Evolutionary conservation across 2,329 filamentous ascomycete species (phyloP), one percentile per base, ranked within the genome.

Genomic region (Metarhizium humberi): DNA sequence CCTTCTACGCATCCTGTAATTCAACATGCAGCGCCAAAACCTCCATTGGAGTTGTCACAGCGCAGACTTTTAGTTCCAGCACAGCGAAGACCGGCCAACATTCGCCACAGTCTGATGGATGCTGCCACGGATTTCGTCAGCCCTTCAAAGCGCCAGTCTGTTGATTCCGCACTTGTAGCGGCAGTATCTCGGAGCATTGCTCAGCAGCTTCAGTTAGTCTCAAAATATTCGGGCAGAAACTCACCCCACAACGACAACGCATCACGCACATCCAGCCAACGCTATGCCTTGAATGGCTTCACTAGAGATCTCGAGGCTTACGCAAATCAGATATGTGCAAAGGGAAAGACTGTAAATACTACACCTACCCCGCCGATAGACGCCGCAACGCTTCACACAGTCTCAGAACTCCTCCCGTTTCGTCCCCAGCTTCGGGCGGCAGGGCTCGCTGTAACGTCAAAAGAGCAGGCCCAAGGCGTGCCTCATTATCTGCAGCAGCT

Each of bases 381-480:
- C 3, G 69, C 65, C n/a, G 60, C 65, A 51, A 81, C 74, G 46
- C 67, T 75, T 49, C 73, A 75, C 56, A 83, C 81, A 2, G 71
- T 84, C 18, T 71, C 75, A 30, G 78, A 76, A 34, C 67, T 84
- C 3, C 63, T 81, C 30, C 80, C 80, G 2, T 84, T 77, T 61
- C 75, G 73, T 50, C 68, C 74, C 4, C 74, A 84, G 57, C 82
- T 84, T 58, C 69, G 69, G 55, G 73, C 73, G 55, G 79, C 77
- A 54, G 79, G 80, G 1, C 70, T 84, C 51, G 79, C 80, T 2
- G 75, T 84, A 1, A 83, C 81, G 11, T 81, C 80, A 40, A 67
- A 66, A 49, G 58, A 70, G 59, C 57, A 80, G 75, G 60, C 75
- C 73, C 64, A 69, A 56, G 20, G 61, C 45, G 52, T 62, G 47